Evolutionary conservation across 352 stramenopile species (phyloP).

Genomic region (Pythium myriotylum): DNA sequence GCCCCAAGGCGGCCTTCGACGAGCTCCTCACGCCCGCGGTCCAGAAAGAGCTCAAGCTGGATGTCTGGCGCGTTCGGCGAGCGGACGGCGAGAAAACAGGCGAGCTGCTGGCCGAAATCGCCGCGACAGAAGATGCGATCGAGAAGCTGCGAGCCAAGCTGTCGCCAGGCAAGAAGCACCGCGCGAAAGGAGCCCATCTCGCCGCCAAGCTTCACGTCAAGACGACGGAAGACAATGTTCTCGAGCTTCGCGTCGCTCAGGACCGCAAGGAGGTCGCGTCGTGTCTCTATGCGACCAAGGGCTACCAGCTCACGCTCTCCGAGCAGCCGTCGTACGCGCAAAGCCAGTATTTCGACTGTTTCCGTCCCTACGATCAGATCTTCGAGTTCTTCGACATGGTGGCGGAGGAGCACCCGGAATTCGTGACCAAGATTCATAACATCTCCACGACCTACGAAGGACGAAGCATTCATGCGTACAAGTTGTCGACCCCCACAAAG

Average conservation of each 20-base stretch:
- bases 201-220: constrained; percentile 31
- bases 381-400: constrained; percentile 65
- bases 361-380: constrained; percentile 60
- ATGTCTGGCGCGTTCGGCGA: constrained; percentile 22
- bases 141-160: constrained; percentile 4
- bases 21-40: constrained; percentile 9
- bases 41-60: constrained; percentile 19
- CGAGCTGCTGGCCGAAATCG: constrained; percentile 25
- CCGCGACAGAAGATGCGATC: constrained; percentile 17
- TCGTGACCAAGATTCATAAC: constrained; percentile 56
- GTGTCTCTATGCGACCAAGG: constrained; percentile 51
- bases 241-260: constrained; percentile 34
- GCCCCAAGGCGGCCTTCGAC: constrained; percentile 25
- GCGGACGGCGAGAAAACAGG: not conserved
- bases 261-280: constrained; percentile 47
- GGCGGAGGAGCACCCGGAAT: constrained; percentile 39
- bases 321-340: constrained; percentile 33
- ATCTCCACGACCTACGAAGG: constrained; percentile 59
- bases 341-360: constrained; percentile 75
- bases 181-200: not conserved
- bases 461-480: constrained; percentile 59
- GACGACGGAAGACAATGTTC: constrained; percentile 9
- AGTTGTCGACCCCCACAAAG: constrained; percentile 41
- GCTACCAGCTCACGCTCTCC: constrained; percentile 42
- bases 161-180: not conserved